Conservation (phyloP, 2,329 filamentous ascomycete genomes). For the Metarhizium brunneum region DNA sequence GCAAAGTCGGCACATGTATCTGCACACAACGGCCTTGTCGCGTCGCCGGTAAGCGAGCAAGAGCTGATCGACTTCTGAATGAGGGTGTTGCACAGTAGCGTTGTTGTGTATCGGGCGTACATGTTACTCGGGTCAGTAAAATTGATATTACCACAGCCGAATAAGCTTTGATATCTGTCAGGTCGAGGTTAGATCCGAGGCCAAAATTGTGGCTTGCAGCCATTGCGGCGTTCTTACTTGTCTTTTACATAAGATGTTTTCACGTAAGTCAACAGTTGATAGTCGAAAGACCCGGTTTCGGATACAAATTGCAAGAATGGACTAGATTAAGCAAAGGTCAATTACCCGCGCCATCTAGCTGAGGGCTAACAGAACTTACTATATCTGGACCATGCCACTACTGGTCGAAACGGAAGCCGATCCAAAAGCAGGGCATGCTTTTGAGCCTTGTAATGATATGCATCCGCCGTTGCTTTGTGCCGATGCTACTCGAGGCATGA, state of each 20-base stretch:
- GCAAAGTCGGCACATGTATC: conserved; percentile 82
- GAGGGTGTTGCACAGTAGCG: conserved; percentile 86
- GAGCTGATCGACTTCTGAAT: conserved; percentile 73
- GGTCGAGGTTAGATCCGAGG: background rate
- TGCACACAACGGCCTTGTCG: conserved; percentile 73
- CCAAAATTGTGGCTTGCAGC: background rate
- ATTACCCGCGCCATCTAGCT: background rate
- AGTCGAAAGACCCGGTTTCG: conserved; percentile 67
- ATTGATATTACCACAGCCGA: conserved; percentile 74
- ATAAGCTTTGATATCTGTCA: conserved; percentile 64
- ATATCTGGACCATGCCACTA: conserved; percentile 46
- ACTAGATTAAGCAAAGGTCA: conserved; percentile 33
- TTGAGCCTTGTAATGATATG: conserved; percentile 63
- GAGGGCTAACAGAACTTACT: conserved; percentile 39
- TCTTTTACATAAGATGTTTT: conserved; percentile 62
- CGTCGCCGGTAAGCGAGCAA: conserved; percentile 56
- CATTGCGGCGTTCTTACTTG: conserved; percentile 47
- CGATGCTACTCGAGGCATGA: conserved; percentile 20
- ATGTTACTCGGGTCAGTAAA: conserved; percentile 69
- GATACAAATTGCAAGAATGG: conserved; percentile 80
- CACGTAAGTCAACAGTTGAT: conserved; percentile 63
- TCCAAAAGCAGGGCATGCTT: conserved; percentile 62
- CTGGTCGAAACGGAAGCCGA: conserved; percentile 62
- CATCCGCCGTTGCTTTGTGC: conserved; percentile 32
- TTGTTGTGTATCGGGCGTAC: conserved; percentile 90